Evolutionary conservation across 495 filamentous ascomycete species (phyloP).

Genomic region (Daldinia decipiens): DNA sequence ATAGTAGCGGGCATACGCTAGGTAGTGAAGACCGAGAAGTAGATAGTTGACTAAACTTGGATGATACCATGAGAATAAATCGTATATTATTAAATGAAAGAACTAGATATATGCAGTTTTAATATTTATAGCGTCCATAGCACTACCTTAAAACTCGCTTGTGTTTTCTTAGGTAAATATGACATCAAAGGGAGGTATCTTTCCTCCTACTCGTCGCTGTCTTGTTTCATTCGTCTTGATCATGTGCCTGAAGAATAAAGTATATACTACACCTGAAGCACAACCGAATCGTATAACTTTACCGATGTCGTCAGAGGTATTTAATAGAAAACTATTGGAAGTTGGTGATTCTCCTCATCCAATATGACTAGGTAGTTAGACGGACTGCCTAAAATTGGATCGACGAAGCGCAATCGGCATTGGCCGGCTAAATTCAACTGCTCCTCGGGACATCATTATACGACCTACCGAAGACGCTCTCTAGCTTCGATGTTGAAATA

Average conservation of each 20-base stretch:
- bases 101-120: too few species aligned
- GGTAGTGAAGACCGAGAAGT: too few species aligned
- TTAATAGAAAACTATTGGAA: neutral
- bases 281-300: neutral
- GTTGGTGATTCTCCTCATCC: neutral
- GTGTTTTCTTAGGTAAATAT: too few species aligned
- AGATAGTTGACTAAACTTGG: too few species aligned
- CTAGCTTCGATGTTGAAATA: neutral
- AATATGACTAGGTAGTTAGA: neutral
- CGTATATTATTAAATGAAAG: too few species aligned
- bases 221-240: neutral
- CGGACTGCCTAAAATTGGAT: conserved; percentile 16
- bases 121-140: too few species aligned
- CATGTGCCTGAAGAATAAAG: neutral
- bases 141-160: too few species aligned
- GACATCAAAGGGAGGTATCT: too few species aligned
- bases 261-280: neutral
- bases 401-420: conserved; percentile 14
- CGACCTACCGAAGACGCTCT: conserved; percentile 15
- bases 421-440: conserved; percentile 37
- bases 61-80: too few species aligned
- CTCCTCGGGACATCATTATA: conserved; percentile 34
- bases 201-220: too few species aligned
- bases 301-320: neutral
- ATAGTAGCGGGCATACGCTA: too few species aligned